Conservation (phyloP, 2,329 filamentous ascomycete species). For the Clathrospora elynae region DNA sequence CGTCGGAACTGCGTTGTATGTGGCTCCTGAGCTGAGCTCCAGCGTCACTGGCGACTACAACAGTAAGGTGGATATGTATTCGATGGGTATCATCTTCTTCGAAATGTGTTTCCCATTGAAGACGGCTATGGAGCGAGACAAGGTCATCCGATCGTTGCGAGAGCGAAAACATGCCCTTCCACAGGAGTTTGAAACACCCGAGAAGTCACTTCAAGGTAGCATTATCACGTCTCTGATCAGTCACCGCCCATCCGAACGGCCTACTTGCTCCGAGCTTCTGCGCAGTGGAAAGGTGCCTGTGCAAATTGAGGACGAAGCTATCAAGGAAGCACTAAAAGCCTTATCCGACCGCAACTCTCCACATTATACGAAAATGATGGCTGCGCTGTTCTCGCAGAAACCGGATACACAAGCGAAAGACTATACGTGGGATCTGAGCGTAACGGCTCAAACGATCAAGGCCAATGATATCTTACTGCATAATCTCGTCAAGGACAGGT, state of each 20-base stretch:
- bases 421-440: slow-evolving; percentile 55
- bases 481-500: slow-evolving; percentile 72
- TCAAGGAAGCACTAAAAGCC: slow-evolving; percentile 79
- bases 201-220: slow-evolving; percentile 70
- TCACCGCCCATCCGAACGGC: slow-evolving; percentile 80
- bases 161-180: slow-evolving; percentile 72
- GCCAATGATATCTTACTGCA: slow-evolving; percentile 69
- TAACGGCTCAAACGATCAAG: slow-evolving; percentile 40
- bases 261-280: slow-evolving; percentile 79
- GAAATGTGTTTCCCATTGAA: slow-evolving; percentile 81
- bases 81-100: slow-evolving; percentile 94
- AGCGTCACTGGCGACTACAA: slow-evolving; percentile 78
- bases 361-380: slow-evolving; percentile 87
- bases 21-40: slow-evolving; percentile 87
- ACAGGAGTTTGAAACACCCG: slow-evolving; percentile 70
- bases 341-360: slow-evolving; percentile 82
- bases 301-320: slow-evolving; percentile 90
- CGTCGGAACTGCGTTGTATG: slow-evolving; percentile 82
- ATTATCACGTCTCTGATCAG: slow-evolving; percentile 81
- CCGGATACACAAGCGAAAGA: slow-evolving; percentile 80
- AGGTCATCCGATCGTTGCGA: slow-evolving; percentile 71
- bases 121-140: slow-evolving; percentile 67
- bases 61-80: slow-evolving; percentile 98
- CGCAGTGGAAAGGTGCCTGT: slow-evolving; percentile 86
- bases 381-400: slow-evolving; percentile 75